Conservation (phyloP, 768 basidiomycete species). For the Postia placenta region DNA sequence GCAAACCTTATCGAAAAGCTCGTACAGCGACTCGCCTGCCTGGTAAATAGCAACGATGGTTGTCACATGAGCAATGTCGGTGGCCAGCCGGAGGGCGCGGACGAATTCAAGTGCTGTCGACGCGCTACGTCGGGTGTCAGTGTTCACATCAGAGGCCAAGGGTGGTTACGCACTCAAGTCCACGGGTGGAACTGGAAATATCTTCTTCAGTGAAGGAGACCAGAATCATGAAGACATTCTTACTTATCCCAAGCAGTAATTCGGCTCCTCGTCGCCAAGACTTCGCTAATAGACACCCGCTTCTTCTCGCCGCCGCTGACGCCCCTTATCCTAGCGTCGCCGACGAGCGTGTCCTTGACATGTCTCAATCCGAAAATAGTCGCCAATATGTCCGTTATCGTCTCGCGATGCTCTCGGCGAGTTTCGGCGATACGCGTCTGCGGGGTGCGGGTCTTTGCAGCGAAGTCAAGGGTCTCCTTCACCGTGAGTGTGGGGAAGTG, state of each 20-base stretch:
- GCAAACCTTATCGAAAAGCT: conserved; percentile 75
- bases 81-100: conserved; percentile 49
- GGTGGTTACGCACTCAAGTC: conserved; percentile 29
- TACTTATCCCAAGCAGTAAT: conserved; percentile 79
- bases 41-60: conserved; percentile 85
- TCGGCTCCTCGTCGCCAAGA: conserved; percentile 52
- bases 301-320: conserved; percentile 74
- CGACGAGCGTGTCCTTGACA: conserved; percentile 66
- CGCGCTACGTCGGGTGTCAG: too few relatives aligned
- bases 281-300: conserved; percentile 76
- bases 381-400: conserved; percentile 45
- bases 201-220: background rate
- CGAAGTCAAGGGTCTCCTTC: conserved; percentile 66
- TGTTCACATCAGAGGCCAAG: background rate
- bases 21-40: conserved; percentile 62
- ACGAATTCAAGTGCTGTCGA: conserved; percentile 57
- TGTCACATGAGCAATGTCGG: conserved; percentile 37
- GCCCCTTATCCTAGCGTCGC: conserved; percentile 71
- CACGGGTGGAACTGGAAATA: conserved; percentile 37
- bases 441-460: conserved; percentile 64
- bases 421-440: conserved; percentile 39
- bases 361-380: conserved; percentile 75
- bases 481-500: conserved; percentile 85
- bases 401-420: conserved; percentile 37
- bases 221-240: background rate